Percentiles rank a stretch among this genome's conserved stretches.
These are phyloP conservation scores for Phlebiopsis gigantea DNA, from an alignment of 768 basidiomycete genomes.

Conservation along the genomic window DNA sequence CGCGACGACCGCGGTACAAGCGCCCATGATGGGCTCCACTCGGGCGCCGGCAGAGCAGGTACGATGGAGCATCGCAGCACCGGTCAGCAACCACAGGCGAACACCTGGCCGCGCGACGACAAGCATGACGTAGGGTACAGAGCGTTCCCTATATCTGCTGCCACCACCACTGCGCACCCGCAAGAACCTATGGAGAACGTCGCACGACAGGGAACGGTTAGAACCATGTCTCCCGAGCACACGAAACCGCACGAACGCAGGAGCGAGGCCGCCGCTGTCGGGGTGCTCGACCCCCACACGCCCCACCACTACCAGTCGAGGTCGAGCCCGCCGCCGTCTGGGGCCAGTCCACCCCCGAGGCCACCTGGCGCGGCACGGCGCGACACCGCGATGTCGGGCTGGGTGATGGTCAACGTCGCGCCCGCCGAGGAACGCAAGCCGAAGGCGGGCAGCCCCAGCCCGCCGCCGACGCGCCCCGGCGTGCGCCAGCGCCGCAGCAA, in stretches of 20 bases:
- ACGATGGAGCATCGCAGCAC: slow-evolving; percentile 14
- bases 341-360: slow-evolving; percentile 15
- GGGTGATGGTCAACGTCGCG: slow-evolving; percentile 27
- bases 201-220: background rate
- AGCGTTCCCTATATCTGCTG: slow-evolving; percentile 17
- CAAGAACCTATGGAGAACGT: too few relatives aligned
- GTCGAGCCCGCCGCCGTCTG: slow-evolving; percentile 30
- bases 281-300: slow-evolving; percentile 10
- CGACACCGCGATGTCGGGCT: slow-evolving; percentile 21
- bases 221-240: slow-evolving; percentile 48
- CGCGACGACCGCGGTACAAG: slow-evolving; percentile 5
- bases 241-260: slow-evolving; percentile 42
- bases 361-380: background rate
- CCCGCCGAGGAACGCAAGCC: slow-evolving; percentile 1
- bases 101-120: slow-evolving; percentile 44
- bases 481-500: slow-evolving; percentile 18
- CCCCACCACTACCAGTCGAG: background rate
- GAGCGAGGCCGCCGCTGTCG: slow-evolving; percentile 61
- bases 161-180: slow-evolving; percentile 21
- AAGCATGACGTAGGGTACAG: slow-evolving; percentile 18
- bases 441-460: slow-evolving; percentile 19
- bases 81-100: slow-evolving; percentile 45
- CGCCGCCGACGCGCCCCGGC: slow-evolving; percentile 14
- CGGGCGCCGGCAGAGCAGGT: slow-evolving; percentile 6
- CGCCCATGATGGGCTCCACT: slow-evolving; percentile 2